Conservation (phyloP, 768 basidiomycete species). For the Psilocybe subaeruginosa region DNA sequence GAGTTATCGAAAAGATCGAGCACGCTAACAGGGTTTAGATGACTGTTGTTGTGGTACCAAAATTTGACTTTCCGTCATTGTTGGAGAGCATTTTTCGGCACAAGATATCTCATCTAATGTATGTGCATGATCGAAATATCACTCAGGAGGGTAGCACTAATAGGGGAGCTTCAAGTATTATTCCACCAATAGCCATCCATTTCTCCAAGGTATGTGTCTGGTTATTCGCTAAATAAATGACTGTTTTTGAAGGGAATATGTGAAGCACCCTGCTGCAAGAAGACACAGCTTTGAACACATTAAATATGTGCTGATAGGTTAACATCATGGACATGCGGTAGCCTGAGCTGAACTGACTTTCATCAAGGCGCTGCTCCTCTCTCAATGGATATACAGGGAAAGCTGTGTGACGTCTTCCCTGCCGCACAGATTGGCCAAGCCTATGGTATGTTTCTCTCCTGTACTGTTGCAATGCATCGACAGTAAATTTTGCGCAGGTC, state of each 20-base stretch:
- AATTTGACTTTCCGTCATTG: slow-evolving; percentile 46
- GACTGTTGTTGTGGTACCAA: slow-evolving; percentile 49
- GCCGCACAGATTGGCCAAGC: slow-evolving; percentile 58
- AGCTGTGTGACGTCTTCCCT: slow-evolving; percentile 49
- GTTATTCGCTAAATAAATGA: neutral
- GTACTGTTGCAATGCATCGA: neutral
- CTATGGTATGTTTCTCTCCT: slow-evolving; percentile 43
- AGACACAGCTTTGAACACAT: slow-evolving; percentile 42
- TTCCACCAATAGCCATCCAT: slow-evolving; percentile 51
- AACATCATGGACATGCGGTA: too few species aligned
- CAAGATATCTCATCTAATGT: slow-evolving; percentile 51
- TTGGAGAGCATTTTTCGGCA: slow-evolving; percentile 49
- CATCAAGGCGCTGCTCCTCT: slow-evolving; percentile 60
- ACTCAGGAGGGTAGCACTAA: neutral
- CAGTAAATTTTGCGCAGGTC: slow-evolving; percentile 9
- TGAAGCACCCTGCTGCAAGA: slow-evolving; percentile 46
- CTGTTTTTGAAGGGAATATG: neutral
- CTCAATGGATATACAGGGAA: slow-evolving; percentile 49
- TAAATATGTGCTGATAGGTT: slow-evolving; percentile 45
- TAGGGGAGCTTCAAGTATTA: slow-evolving; percentile 31
- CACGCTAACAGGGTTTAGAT: slow-evolving; percentile 36
- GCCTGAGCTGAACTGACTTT: slow-evolving; percentile 20
- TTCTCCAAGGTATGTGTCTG: slow-evolving; percentile 49
- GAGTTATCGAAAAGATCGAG: neutral
- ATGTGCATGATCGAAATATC: slow-evolving; percentile 12